phyloP scores from a whole-genome alignment of 371 early-diverging fungal species.

The Nematocida sp. region DNA sequence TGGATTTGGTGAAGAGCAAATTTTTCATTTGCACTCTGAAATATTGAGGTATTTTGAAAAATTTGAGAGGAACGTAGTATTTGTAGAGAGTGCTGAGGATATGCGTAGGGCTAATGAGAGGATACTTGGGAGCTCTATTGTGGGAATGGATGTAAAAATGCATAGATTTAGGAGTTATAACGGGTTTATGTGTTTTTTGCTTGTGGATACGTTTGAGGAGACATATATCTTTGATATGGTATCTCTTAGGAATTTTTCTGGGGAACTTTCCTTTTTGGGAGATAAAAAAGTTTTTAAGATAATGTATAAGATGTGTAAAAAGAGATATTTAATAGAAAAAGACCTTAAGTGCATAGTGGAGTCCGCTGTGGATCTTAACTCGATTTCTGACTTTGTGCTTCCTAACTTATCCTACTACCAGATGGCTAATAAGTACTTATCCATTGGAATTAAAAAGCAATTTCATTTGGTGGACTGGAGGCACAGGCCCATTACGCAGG shows the following conservation, averaged over 20 bases:
- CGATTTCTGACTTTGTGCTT: not conserved
- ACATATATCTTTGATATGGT: slow-evolving; percentile 38
- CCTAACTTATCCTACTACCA: not conserved
- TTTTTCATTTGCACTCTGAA: too few relatives aligned
- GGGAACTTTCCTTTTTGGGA: slow-evolving; percentile 7
- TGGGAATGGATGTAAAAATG: slow-evolving; percentile 57
- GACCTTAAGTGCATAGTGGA: slow-evolving; percentile 3
- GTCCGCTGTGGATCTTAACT: slow-evolving; percentile 1
- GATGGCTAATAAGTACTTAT: not conserved
- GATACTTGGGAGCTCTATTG: not conserved
- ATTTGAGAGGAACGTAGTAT: too few relatives aligned
- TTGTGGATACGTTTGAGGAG: not conserved
- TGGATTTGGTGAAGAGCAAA: too few relatives aligned
- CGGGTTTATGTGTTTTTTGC: slow-evolving; percentile 56
- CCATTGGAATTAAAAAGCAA: not conserved
- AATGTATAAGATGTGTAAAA: slow-evolving; percentile 10
- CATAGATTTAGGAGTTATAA: slow-evolving; percentile 61
- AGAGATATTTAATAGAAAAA: slow-evolving; percentile 13
- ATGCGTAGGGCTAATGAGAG: not conserved
- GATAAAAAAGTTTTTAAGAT: not conserved
- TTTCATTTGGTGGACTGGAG: slow-evolving; percentile 49
- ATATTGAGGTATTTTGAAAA: too few relatives aligned
- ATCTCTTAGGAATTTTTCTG: slow-evolving; percentile 8
- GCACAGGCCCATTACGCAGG: slow-evolving; percentile 8
- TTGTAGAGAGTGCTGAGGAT: too few relatives aligned